phyloP scores from a whole-genome alignment of 129 eudicot species.

The Helianthus tuberosus region DNA sequence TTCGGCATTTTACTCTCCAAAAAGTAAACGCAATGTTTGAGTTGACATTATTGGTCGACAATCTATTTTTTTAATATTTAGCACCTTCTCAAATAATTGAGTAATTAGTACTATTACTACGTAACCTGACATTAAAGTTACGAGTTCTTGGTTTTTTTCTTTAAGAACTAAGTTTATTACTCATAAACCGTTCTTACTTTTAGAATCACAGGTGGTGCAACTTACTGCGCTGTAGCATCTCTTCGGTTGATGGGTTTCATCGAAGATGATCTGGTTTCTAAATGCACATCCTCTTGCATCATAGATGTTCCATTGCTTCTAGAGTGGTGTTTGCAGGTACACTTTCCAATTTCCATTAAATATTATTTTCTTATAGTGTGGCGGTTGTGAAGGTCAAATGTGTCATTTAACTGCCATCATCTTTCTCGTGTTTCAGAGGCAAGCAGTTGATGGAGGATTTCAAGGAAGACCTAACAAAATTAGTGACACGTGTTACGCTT shows the following conservation, averaged over 20 bases:
- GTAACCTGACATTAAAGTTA: neutral
- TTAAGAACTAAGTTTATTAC: conserved; percentile 26
- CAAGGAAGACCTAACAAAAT: conserved; percentile 96
- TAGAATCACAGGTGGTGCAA: conserved; percentile 99
- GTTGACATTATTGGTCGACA: conserved; percentile 4
- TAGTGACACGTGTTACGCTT: conserved; percentile 91
- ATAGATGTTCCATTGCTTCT: conserved; percentile 78
- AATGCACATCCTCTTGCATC: conserved; percentile 44
- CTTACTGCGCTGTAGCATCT: conserved; percentile 96
- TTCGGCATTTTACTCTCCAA: too few species aligned
- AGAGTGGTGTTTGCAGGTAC: conserved; percentile 89
- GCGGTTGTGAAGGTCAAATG: conserved; percentile 6
- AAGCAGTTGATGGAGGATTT: conserved; percentile 90
- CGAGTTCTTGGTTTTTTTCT: neutral
- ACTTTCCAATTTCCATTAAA: neutral
- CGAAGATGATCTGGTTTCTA: conserved; percentile 62
- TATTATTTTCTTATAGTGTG: neutral
- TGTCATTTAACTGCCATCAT: conserved; percentile 8
- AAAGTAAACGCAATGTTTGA: conserved; percentile 8
- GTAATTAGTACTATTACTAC: neutral
- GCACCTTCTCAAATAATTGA: neutral
- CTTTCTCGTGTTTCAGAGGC: conserved; percentile 62
- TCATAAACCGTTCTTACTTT: conserved; percentile 49
- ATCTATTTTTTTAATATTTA: neutral
- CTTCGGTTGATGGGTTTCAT: conserved; percentile 89